These are phyloP conservation scores for Eurotiales sp. DNA, from an alignment of 2,329 filamentous ascomycete species.

Conservation along the genomic window DNA sequence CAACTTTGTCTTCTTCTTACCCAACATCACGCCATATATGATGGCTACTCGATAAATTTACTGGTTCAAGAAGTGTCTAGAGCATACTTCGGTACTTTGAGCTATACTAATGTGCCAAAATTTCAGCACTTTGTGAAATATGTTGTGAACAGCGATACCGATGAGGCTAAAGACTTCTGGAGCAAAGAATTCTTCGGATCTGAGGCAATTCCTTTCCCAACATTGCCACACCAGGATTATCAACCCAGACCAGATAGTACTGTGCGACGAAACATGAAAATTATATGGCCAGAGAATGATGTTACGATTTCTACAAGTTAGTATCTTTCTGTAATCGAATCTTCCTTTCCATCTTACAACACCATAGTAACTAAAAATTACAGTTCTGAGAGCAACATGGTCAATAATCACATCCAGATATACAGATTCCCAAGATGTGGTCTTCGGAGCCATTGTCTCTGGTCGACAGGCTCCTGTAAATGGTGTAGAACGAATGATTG, in stretches of 20 bases:
- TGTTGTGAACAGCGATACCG: background rate
- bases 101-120: background rate
- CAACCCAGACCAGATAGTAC: conserved; percentile 1
- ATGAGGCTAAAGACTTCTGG: background rate
- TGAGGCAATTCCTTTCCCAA: conserved; percentile 1
- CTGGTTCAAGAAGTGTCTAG: conserved; percentile 66
- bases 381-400: conserved; percentile 8
- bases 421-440: conserved; percentile 1
- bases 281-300: background rate
- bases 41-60: conserved; percentile 76
- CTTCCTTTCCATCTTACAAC: background rate
- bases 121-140: conserved; percentile 1
- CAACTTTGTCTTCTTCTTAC: conserved; percentile 26
- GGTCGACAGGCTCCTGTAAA: conserved; percentile 1
- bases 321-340: background rate
- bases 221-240: conserved; percentile 4
- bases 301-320: background rate
- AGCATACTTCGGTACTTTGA: conserved; percentile 53
- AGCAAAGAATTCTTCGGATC: background rate
- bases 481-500: conserved; percentile 4
- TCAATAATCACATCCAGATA: conserved; percentile 2
- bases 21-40: conserved; percentile 72
- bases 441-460: conserved; percentile 9
- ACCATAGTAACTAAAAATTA: background rate
- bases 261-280: background rate